Conservation (phyloP, 371 early-diverging fungal genomes). For the Capillidium heterosporum region DNA sequence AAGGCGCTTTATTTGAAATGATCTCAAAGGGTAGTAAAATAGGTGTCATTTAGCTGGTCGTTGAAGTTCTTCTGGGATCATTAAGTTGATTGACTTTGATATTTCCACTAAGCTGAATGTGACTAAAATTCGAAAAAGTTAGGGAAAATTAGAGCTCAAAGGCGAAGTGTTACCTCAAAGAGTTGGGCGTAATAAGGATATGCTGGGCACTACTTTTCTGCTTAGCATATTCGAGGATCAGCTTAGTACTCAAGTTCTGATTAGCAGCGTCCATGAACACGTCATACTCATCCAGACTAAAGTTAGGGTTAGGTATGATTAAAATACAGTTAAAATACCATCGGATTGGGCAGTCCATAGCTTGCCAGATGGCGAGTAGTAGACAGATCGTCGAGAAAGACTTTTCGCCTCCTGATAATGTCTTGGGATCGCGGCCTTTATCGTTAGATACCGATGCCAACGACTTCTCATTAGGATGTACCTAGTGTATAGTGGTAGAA, state of each 20-base stretch:
- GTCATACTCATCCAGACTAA: conserved; percentile 97
- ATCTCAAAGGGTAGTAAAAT: too few species aligned
- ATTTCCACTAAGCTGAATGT: too few species aligned
- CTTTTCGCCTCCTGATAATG: conserved; percentile 97
- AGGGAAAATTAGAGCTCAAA: too few species aligned
- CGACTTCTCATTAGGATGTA: conserved; percentile 16
- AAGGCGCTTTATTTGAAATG: too few species aligned
- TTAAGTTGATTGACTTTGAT: too few species aligned
- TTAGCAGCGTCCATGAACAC: conserved; percentile 99
- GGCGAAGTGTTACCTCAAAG: conserved; percentile 23
- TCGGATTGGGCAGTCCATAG: conserved; percentile 85
- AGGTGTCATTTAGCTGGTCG: too few species aligned
- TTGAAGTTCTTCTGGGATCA: too few species aligned
- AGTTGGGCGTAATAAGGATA: conserved; percentile 89
- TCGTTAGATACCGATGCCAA: conserved; percentile 12
- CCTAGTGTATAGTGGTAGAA: conserved; percentile 7
- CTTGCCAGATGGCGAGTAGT: conserved; percentile 91
- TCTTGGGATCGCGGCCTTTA: conserved; percentile 48
- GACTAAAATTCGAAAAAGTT: too few species aligned
- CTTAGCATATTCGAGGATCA: conserved; percentile 73
- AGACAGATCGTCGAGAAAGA: conserved; percentile 97
- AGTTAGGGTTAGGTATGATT: background rate
- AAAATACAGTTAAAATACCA: conserved; percentile 24
- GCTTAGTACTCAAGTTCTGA: conserved; percentile 63
- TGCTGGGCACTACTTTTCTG: conserved; percentile 56